phyloP scores from a whole-genome alignment of 2,329 filamentous ascomycete genomes.

The Clarireedia homoeocarpa region DNA sequence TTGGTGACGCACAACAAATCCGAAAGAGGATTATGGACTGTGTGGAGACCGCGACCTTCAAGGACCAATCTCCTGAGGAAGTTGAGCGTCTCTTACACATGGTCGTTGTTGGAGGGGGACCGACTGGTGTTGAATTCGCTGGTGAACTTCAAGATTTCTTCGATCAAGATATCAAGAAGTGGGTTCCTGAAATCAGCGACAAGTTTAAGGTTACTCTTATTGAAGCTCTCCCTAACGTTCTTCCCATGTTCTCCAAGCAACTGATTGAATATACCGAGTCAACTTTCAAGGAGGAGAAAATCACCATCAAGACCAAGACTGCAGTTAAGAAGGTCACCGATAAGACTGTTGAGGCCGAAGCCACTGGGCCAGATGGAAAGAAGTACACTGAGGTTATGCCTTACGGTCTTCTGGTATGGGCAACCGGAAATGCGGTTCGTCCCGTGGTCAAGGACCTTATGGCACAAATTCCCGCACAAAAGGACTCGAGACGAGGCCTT shows the following conservation, averaged over 20 bases:
- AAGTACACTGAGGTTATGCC: slow-evolving; percentile 78
- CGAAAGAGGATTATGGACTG: slow-evolving; percentile 99
- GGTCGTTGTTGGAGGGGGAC: slow-evolving; percentile 90
- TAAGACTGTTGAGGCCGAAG: slow-evolving; percentile 86
- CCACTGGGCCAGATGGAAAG: slow-evolving; percentile 70
- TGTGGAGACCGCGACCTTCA: slow-evolving; percentile 96
- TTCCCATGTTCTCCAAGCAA: slow-evolving; percentile 98
- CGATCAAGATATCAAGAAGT: slow-evolving; percentile 95
- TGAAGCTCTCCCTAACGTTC: slow-evolving; percentile 90
- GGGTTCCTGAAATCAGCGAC: slow-evolving; percentile 89
- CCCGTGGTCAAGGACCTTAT: slow-evolving; percentile 88
- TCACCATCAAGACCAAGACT: slow-evolving; percentile 95
- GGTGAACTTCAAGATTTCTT: slow-evolving; percentile 99
- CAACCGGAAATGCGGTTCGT: slow-evolving; percentile 90
- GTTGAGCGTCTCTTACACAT: slow-evolving; percentile 93
- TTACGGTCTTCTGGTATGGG: slow-evolving; percentile 96
- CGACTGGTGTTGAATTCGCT: slow-evolving; percentile 96
- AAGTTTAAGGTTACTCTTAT: slow-evolving; percentile 97
- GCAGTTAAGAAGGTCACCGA: slow-evolving; percentile 97
- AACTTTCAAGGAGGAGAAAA: slow-evolving; percentile 97
- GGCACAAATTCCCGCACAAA: slow-evolving; percentile 84
- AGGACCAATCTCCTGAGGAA: slow-evolving; percentile 84
- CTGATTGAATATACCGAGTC: slow-evolving; percentile 99
- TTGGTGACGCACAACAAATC: slow-evolving; percentile 89
- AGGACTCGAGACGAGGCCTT: slow-evolving; percentile 87